Percentiles rank a stretch among this genome's conserved stretches.
Evolutionary conservation across 148 eudicot genomes (phyloP).

Genomic region (Cornus controversa): DNA sequence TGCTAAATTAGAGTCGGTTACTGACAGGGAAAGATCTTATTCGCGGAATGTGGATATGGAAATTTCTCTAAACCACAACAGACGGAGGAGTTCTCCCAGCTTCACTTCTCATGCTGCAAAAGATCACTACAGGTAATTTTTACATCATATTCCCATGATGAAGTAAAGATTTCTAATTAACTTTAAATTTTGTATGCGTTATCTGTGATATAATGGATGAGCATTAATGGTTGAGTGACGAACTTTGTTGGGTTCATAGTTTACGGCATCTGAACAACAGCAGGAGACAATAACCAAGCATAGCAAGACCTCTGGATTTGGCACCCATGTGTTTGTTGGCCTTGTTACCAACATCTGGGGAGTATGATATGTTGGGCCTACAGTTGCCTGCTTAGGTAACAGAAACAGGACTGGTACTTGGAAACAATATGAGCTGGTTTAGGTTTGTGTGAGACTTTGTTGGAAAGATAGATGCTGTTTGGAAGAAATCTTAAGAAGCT

Average conservation of each 20-base stretch:
- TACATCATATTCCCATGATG: slow-evolving; percentile 4
- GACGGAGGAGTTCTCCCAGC: slow-evolving; percentile 62
- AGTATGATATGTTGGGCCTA: neutral
- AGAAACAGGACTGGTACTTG: neutral
- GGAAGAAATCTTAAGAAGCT: neutral
- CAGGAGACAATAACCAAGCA: neutral
- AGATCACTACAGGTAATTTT: slow-evolving; percentile 62
- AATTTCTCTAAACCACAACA: slow-evolving; percentile 40
- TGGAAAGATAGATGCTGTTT: neutral
- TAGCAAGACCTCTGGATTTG: neutral
- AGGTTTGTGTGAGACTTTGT: neutral
- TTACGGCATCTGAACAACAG: no score
- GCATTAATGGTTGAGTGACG: neutral
- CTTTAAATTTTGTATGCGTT: neutral
- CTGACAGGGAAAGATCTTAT: slow-evolving; percentile 63
- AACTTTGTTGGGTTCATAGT: no score
- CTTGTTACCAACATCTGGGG: neutral
- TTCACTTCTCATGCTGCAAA: slow-evolving; percentile 45
- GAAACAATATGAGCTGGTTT: neutral
- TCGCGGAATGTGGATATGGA: slow-evolving; percentile 52
- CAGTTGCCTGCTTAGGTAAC: neutral
- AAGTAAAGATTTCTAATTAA: slow-evolving; percentile 4
- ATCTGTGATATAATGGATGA: neutral
- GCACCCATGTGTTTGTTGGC: neutral
- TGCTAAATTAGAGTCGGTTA: slow-evolving; percentile 37